These are phyloP conservation scores for Chionographis japonica DNA, from an alignment of 106 monocot species.

Conservation along the genomic window DNA sequence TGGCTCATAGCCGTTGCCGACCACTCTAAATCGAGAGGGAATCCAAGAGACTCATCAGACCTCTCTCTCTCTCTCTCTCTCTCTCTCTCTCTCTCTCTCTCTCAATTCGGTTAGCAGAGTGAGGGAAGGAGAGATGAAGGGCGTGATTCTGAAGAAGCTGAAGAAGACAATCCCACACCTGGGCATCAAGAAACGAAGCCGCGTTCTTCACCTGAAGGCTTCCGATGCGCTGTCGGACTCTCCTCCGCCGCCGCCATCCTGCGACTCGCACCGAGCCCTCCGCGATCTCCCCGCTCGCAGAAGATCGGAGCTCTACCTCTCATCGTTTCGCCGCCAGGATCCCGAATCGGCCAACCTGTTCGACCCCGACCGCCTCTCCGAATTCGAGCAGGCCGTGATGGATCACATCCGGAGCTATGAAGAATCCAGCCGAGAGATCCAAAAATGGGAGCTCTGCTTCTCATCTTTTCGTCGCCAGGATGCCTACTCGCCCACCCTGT, in stretches of 20 bases:
- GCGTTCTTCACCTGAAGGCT: slow-evolving; percentile 8
- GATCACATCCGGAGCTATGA: neutral
- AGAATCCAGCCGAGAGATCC: neutral
- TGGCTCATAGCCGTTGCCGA: too few species aligned
- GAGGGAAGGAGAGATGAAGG: slow-evolving; percentile 31
- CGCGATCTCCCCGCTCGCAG: too few species aligned
- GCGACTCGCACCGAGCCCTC: neutral
- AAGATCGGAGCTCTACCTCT: too few species aligned
- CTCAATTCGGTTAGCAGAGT: neutral
- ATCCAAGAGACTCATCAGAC: too few species aligned
- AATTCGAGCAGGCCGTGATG: neutral
- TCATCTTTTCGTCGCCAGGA: slow-evolving; percentile 20
- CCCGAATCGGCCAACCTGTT: too few species aligned
- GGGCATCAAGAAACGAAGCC: slow-evolving; percentile 15
- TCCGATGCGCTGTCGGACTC: slow-evolving; percentile 2
- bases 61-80: too few species aligned
- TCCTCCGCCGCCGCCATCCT: neutral
- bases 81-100: too few species aligned
- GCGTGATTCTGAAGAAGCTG: slow-evolving; percentile 52
- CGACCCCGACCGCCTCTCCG: too few species aligned
- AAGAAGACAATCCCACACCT: slow-evolving; percentile 37
- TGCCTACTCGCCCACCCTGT: slow-evolving; percentile 30
- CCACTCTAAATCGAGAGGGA: too few species aligned
- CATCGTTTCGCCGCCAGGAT: too few species aligned
- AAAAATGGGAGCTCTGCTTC: neutral